Conservation (phyloP, 75 land plant species). For the Gnetum montanum region DNA sequence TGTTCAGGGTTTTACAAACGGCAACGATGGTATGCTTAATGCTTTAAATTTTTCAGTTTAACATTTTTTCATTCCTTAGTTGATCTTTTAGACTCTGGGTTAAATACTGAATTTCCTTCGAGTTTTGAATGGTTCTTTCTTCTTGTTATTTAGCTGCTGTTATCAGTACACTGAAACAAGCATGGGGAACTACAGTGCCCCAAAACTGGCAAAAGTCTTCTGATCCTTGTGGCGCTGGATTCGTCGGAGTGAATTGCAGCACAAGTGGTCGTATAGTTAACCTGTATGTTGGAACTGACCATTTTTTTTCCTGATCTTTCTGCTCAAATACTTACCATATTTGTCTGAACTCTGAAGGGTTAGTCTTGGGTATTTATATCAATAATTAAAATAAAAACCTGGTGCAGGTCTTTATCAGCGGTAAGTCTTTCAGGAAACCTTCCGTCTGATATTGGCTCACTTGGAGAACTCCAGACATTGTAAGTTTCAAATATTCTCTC, state of each 20-base stretch:
- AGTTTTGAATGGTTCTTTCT: too few species aligned
- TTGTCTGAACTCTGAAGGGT: background rate
- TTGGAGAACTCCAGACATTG: conserved; percentile 19
- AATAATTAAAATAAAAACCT: background rate
- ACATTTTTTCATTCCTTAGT: too few species aligned
- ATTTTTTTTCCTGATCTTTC: background rate
- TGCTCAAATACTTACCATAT: background rate
- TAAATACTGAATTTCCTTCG: too few species aligned
- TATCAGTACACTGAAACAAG: background rate
- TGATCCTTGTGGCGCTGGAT: conserved; percentile 45
- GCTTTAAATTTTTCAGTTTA: too few species aligned
- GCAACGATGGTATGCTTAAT: too few species aligned
- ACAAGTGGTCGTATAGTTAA: conserved; percentile 39
- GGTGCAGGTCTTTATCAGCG: conserved; percentile 38
- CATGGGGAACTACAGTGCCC: conserved; percentile 32
- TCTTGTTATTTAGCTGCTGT: background rate
- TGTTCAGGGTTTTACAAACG: too few species aligned
- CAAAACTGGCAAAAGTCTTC: conserved; percentile 46
- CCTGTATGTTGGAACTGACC: background rate
- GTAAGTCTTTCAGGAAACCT: conserved; percentile 41
- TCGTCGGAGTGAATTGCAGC: conserved; percentile 61
- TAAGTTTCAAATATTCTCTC: too few species aligned
- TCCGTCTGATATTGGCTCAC: conserved; percentile 34
- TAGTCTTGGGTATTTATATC: background rate
- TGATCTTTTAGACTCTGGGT: too few species aligned